Percentiles rank a stretch among this genome's conserved stretches.
Conservation (phyloP, 164 flowering plant genomes). For the Cinnamomum chago region DNA sequence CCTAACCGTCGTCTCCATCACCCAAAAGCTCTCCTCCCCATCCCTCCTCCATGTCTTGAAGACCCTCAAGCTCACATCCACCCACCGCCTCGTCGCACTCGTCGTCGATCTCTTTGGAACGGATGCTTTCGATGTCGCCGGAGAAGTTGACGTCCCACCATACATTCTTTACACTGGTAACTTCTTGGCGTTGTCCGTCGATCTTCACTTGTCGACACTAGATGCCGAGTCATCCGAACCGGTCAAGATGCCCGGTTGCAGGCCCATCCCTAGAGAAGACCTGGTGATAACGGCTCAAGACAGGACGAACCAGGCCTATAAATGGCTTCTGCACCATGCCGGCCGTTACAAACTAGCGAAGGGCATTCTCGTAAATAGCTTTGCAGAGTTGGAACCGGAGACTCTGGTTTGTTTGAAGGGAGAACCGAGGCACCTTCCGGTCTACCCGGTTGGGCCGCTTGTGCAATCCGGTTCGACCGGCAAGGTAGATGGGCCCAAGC, state of each 20-base stretch:
- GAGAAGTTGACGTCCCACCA: constrained; percentile 21
- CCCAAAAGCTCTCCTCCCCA: constrained; percentile 24
- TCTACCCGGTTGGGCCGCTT: constrained; percentile 36
- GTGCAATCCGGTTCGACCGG: constrained; percentile 2
- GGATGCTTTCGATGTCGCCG: constrained; percentile 30
- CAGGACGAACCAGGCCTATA: constrained; percentile 18
- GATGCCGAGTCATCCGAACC: constrained; percentile 22
- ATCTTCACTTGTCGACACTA: constrained; percentile 26
- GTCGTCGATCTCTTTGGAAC: constrained; percentile 39
- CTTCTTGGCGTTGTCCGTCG: constrained; percentile 27
- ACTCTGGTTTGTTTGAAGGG: constrained; percentile 16
- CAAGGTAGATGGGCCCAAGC: neutral
- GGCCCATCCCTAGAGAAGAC: constrained; percentile 28
- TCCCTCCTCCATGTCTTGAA: constrained; percentile 23
- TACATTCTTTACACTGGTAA: constrained; percentile 36
- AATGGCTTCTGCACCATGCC: constrained; percentile 11
- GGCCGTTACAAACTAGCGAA: constrained; percentile 11
- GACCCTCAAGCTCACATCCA: neutral
- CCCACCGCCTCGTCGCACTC: constrained; percentile 15
- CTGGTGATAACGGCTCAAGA: constrained; percentile 24
- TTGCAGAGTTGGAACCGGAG: constrained; percentile 16
- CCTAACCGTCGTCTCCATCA: constrained; percentile 25
- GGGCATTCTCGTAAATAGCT: constrained; percentile 27
- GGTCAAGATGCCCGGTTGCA: constrained; percentile 26
- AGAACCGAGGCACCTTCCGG: constrained; percentile 11